Base-by-base conservation (phyloP, 441 rosid species). In the Arabidopsis lyrata region DNA sequence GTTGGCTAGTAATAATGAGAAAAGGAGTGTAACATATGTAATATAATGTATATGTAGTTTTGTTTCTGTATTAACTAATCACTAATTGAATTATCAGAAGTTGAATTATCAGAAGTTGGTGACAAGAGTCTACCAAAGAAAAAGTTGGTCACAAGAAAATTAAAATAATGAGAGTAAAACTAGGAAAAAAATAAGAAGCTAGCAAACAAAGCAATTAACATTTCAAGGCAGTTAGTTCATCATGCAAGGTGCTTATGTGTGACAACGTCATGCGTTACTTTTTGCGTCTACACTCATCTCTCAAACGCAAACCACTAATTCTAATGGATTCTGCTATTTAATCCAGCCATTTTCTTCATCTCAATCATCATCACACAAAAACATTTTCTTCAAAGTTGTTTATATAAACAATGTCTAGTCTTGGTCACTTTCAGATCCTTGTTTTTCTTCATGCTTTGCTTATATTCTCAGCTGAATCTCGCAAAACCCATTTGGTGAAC, bases 211-310 rank as follows among this genome's bases (percentile, higher is more conserved):
- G 22, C 12, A 70, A 54, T 54, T 36, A 70, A 31, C 55, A 63
- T 63, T 61, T 55, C 66, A 47, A 70, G 71, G 66, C 70, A 62
- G 65, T 68, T 67, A 74, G 29, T 53, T 75, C 35, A 52, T 42
- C 63, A 61, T 52, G 58, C 68, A 50, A 12, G 34, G 55, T 61
- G 22, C 47, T 66, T 49, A 66, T 45, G 56, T 59, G 74, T 68
- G 69, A 75, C 52, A 75, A 68, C 70, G 24, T 63, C 53, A 75
- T 54, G 75, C 71, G 66, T 76, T 70, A 70, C 79, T 63, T 54
- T 50, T 64, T 39, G 31, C 14, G 12, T 70, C 76, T 34, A 76
- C 79, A 56, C 48, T 70, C 55, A 56, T 47, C 60, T 48, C 67
- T 44, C 5, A 39, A 63, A 63, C 48, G 55, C 71, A 76, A 63